Evolutionary conservation across 2,329 filamentous ascomycete species (phyloP), one percentile per base, ranked within the genome.

Genomic region (Fusarium pseudocircinatum): DNA sequence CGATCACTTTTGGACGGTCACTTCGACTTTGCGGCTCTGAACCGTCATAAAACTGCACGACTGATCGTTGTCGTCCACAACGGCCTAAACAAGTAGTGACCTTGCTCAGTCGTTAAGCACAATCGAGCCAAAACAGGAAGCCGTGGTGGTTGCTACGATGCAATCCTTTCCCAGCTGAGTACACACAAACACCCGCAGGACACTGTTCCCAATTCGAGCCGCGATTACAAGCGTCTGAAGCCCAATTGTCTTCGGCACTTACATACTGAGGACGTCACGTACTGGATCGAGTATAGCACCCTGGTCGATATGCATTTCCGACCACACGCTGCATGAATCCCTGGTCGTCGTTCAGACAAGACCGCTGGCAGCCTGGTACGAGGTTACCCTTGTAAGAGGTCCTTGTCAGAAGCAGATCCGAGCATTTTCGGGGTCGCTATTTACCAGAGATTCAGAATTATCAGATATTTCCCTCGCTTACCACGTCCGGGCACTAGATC

Each of bases 1-100:
- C 75, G 76, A 78, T 78, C 76, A 71, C 63, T 42, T 67, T 60
- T 60, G 60, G 49, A 26, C 50, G 20, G 34, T 60, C 60, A 60
- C 62, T 60, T 61, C 49, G 47, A 72, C 40, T 54, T 49, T 74
- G 70, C 73, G 72, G 73, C 75, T 78, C 71, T 76, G 66, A 63
- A 61, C 67, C 65, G 46, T 57, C 72, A 64, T 50, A n/a, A 34
- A 59, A 50, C 43, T 64, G 60, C 42, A 66, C 54, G 32, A 44
- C 26, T 52, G 32, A 63, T 53, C 53, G 24, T 50, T 49, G 47
- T 58, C 53, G 10, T 46, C 61, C 28, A 18, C 47, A 59, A 50
- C 22, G 36, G 32, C 56, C 64, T 43, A 66, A 73, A 56, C 37
- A 62, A 54, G 64, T n/a, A 52, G 50, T 22, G 40, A 52, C 60